Percentiles rank a stretch among this genome's conserved stretches.
Evolutionary conservation across 2,329 filamentous ascomycete genomes (phyloP).

Genomic region (Rhynchosporium graminicola): DNA sequence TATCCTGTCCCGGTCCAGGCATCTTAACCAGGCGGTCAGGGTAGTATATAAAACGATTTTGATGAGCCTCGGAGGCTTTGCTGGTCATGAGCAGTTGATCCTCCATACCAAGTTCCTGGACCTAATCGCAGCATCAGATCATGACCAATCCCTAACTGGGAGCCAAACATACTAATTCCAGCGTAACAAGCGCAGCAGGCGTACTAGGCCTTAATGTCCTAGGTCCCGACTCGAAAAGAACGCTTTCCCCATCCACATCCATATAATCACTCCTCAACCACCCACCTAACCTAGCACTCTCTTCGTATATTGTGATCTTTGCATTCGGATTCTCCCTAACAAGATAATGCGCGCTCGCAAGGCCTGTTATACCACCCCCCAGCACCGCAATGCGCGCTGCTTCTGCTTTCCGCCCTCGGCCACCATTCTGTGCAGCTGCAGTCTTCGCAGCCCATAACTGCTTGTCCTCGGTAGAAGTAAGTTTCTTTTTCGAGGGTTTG

Average conservation of each 20-base stretch:
- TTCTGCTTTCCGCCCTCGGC: conserved; percentile 5
- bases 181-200: conserved; percentile 31
- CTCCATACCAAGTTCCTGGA: conserved; percentile 57
- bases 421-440: conserved; percentile 9
- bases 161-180: conserved; percentile 28
- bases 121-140: conserved; percentile 44
- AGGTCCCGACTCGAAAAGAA: conserved; percentile 83
- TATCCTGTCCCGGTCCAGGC: conserved; percentile 47
- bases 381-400: conserved; percentile 60
- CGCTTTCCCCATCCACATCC: conserved; percentile 57
- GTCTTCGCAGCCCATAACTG: background rate
- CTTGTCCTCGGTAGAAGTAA: background rate
- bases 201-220: conserved; percentile 47
- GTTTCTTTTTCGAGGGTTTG: background rate
- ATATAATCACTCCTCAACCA: conserved; percentile 75
- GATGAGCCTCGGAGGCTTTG: conserved; percentile 52
- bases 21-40: conserved; percentile 75
- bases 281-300: conserved; percentile 68
- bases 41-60: conserved; percentile 83
- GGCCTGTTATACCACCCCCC: conserved; percentile 81
- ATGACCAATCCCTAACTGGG: background rate
- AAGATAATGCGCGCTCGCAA: conserved; percentile 77
- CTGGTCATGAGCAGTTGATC: conserved; percentile 57
- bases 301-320: conserved; percentile 82
- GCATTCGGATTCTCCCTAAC: conserved; percentile 65